Percentiles rank a stretch among this genome's conserved stretches.
Evolutionary conservation across 192 early-diverging fungal genomes (phyloP).

Genomic region (Chytriomyces confervae): DNA sequence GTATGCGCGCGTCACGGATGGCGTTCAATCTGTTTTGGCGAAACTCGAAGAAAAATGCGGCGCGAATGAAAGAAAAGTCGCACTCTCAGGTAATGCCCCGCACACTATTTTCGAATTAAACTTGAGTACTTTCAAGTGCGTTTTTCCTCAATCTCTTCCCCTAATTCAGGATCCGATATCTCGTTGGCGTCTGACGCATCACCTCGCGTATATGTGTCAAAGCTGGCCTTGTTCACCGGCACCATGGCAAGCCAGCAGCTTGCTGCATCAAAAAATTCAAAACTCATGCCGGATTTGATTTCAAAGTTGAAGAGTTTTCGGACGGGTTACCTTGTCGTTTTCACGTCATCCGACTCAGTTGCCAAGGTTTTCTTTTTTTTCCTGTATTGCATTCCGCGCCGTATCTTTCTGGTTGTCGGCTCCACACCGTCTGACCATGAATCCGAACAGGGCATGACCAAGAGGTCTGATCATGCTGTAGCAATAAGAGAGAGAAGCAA

Average conservation of each 20-base stretch:
- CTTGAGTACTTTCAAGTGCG: too few relatives aligned
- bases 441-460: neutral
- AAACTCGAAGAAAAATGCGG: too few relatives aligned
- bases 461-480: neutral
- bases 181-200: too few relatives aligned
- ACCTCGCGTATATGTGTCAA: neutral
- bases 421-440: too few relatives aligned
- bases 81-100: too few relatives aligned
- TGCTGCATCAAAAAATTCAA: neutral
- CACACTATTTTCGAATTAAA: too few relatives aligned
- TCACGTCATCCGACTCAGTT: slow-evolving; percentile 11
- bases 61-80: too few relatives aligned
- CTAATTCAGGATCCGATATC: too few relatives aligned
- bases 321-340: slow-evolving; percentile 5
- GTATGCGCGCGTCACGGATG: too few relatives aligned
- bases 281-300: slow-evolving; percentile 11
- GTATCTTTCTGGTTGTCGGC: neutral
- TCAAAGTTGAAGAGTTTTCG: neutral
- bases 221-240: neutral
- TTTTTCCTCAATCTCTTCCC: too few relatives aligned
- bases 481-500: too few relatives aligned
- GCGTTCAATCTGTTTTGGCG: too few relatives aligned
- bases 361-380: neutral
- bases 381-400: neutral
- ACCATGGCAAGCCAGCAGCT: neutral